These are phyloP conservation scores for Cucumis cinereus DNA, from an alignment of 306 rosid species.

Conservation along the genomic window DNA sequence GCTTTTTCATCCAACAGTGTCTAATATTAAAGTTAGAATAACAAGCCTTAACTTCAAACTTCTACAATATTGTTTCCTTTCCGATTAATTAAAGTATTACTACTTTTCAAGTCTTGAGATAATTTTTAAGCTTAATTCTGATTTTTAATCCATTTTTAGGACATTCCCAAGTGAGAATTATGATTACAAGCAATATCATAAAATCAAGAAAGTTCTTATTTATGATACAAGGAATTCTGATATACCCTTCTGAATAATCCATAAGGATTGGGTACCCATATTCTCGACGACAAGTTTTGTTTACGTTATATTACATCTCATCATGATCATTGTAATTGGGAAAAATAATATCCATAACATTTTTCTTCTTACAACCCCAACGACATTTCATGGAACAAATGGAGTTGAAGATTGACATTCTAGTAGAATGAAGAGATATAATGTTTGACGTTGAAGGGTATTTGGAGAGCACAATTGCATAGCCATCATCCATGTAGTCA, in stretches of 20 bases:
- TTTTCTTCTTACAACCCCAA: slow-evolving; percentile 74
- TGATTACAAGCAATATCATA: neutral
- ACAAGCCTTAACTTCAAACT: no score
- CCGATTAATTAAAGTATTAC: no score
- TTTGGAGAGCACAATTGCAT: slow-evolving; percentile 57
- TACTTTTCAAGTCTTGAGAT: no score
- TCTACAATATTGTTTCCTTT: no score
- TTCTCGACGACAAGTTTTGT: neutral
- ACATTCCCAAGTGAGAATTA: neutral
- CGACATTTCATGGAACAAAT: slow-evolving; percentile 51
- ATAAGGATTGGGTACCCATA: neutral
- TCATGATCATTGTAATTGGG: neutral
- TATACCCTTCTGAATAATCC: neutral
- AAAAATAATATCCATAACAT: slow-evolving; percentile 3
- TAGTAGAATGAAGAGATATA: slow-evolving; percentile 47
- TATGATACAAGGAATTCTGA: neutral
- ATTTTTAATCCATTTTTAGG: neutral
- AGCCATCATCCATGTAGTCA: slow-evolving; percentile 85
- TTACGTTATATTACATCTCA: neutral
- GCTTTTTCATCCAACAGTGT: no score
- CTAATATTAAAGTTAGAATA: no score
- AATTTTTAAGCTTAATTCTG: no score
- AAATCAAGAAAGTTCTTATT: neutral
- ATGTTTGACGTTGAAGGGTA: slow-evolving; percentile 50
- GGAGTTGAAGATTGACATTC: slow-evolving; percentile 48